These are phyloP conservation scores for Fusarium anguioides DNA, from an alignment of 2,329 filamentous ascomycete genomes.

Conservation along the genomic window DNA sequence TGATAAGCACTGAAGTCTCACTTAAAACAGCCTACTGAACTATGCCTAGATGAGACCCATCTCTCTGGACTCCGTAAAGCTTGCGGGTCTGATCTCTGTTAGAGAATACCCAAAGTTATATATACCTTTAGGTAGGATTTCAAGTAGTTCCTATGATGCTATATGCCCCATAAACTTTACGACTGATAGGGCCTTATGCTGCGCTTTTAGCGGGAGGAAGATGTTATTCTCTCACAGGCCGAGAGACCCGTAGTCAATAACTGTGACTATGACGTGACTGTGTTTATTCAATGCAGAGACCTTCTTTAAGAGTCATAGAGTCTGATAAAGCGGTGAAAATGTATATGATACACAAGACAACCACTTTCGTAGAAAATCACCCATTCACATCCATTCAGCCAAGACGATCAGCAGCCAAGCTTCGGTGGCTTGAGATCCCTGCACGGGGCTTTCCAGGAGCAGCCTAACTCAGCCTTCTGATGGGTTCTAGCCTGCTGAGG, in stretches of 20 bases:
- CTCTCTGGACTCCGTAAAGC: no score
- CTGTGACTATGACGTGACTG: no score
- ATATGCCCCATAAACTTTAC: no score
- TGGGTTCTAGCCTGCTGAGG: slow-evolving; percentile 33
- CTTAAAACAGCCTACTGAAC: slow-evolving; percentile 24
- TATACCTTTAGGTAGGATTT: no score
- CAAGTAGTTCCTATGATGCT: no score
- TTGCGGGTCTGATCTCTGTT: no score
- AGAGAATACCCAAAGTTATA: no score
- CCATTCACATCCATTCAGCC: slow-evolving; percentile 13
- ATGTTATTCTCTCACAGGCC: neutral
- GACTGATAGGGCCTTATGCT: slow-evolving; percentile 18
- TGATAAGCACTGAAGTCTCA: slow-evolving; percentile 19
- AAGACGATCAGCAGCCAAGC: slow-evolving; percentile 39
- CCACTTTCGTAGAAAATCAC: slow-evolving; percentile 3
- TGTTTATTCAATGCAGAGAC: neutral
- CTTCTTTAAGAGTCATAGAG: neutral
- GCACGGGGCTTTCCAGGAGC: slow-evolving; percentile 30
- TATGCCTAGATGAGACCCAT: slow-evolving; percentile 29
- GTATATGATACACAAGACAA: neutral
- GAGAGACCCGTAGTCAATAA: slow-evolving; percentile 6
- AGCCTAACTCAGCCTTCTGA: slow-evolving; percentile 22
- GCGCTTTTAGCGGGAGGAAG: slow-evolving; percentile 12
- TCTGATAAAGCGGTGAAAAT: slow-evolving; percentile 21
- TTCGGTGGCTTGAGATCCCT: slow-evolving; percentile 29